Conservation (phyloP, 768 basidiomycete species). For the Udeniomyces megalosporus region DNA sequence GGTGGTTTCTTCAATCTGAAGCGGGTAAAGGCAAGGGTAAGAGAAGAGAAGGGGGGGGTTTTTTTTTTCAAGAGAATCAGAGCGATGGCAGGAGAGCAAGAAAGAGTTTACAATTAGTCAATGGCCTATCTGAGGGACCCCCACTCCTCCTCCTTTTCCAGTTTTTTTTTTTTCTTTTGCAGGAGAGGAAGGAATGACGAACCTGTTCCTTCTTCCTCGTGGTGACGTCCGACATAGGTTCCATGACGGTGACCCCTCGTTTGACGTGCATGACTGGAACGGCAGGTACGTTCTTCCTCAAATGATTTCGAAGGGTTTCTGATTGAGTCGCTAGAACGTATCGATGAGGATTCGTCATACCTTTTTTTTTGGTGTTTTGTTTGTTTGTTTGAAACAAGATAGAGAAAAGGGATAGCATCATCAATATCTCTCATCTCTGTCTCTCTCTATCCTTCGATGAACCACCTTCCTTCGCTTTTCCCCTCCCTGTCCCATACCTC, state of each 20-base stretch:
- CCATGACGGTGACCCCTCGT: constrained; percentile 70
- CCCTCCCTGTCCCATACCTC: neutral
- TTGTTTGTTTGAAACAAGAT: neutral
- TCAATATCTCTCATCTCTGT: no score
- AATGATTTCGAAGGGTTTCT: constrained; percentile 46
- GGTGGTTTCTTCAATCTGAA: neutral
- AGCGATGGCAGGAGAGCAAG: neutral
- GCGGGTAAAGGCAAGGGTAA: neutral
- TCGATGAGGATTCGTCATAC: constrained; percentile 63
- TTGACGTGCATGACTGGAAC: constrained; percentile 81
- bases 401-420: neutral
- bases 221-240: constrained; percentile 71
- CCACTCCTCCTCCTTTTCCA: no score
- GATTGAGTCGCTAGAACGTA: constrained; percentile 82
- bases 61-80: no score
- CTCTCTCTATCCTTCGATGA: neutral
- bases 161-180: no score
- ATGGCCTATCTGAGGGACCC: no score
- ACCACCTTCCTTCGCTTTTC: neutral
- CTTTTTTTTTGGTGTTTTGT: constrained; percentile 17
- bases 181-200: constrained; percentile 16
- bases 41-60: neutral
- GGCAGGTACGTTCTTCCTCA: constrained; percentile 55
- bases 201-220: constrained; percentile 49
- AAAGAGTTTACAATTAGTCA: no score